Base-by-base conservation (phyloP, 352 stramenopile genomes). In the Phytophthora pisi region DNA sequence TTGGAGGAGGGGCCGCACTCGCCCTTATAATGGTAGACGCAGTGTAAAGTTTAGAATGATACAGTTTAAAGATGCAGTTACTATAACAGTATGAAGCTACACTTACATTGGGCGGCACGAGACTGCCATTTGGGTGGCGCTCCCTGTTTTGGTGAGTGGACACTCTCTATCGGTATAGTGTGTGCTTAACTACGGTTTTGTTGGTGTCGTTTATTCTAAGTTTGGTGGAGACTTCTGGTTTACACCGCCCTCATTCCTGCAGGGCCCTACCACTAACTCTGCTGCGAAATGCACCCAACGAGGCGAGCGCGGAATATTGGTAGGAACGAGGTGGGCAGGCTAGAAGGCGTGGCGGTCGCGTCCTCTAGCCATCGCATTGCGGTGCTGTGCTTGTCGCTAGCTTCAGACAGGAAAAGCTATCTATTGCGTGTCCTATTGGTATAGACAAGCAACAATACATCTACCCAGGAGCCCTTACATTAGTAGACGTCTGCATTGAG, bases 21-120 rank as follows among this genome's bases (percentile, higher is more conserved):
- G 42, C 70, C 60, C 74, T 77, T 45, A 74, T 75, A 78, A 72
- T 75, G 67, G 58, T 78, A 78, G 66, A 78, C 62, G 72, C 72
- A 16, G 34, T 62, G 63, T 40, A 40, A 40, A 16, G 34, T 40
- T 11, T 40, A 40, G 9, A 15, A 11, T 38, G 31, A 38, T 38
- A 38, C 31, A 16, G 34, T 40, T 40, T 40, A 40, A 16, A 40
- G 34, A 5, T 40, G 31, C 9, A 13, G 31, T 13, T 5, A 5
- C 34, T 40, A 40, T 10, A 15, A 40, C 34, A 15, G 34, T 40
- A 5, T 16, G 34, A 40, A 40, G 34, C 34, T 15, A 40, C 34
- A 16, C 9, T 40, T 40, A 40, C 34, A 40, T 40, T 40, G 9
- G 34, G 34, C 9, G 34, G 34, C 0, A 40, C 34, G 34, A 16